Conservation (phyloP, 2,329 filamentous ascomycete species). For the Hirsutella thompsonii region DNA sequence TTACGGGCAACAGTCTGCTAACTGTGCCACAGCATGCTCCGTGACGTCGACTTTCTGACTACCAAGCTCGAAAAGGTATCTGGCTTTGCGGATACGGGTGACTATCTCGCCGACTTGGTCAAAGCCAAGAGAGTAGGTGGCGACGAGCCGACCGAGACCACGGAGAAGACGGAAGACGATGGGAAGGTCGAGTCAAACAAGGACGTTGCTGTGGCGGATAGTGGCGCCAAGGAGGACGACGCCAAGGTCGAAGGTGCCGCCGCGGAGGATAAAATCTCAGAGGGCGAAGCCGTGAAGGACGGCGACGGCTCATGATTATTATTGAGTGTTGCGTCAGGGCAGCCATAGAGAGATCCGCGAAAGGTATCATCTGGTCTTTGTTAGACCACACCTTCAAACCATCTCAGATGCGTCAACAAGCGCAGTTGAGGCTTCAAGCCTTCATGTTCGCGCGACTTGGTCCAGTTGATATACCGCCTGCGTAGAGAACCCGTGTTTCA, state of each 20-base stretch:
- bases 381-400: too few species aligned
- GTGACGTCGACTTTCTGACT: constrained; percentile 63
- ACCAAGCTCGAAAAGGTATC: constrained; percentile 63
- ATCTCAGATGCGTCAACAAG: too few species aligned
- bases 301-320: too few species aligned
- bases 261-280: too few species aligned
- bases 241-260: not conserved
- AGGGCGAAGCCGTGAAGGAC: too few species aligned
- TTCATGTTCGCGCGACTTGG: too few species aligned
- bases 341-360: too few species aligned
- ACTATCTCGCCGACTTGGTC: constrained; percentile 53
- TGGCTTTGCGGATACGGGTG: constrained; percentile 62
- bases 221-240: not conserved
- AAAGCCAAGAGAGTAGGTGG: constrained; percentile 39
- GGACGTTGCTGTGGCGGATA: not conserved
- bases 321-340: too few species aligned
- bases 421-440: too few species aligned
- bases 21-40: constrained; percentile 47
- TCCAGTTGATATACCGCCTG: too few species aligned
- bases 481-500: too few species aligned
- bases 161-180: constrained; percentile 6
- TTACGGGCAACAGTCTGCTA: not conserved
- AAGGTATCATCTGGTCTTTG: too few species aligned
- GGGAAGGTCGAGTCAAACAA: constrained; percentile 2
- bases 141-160: constrained; percentile 8